Conservation (phyloP, 495 filamentous ascomycete genomes). For the Tricharina praecox region DNA sequence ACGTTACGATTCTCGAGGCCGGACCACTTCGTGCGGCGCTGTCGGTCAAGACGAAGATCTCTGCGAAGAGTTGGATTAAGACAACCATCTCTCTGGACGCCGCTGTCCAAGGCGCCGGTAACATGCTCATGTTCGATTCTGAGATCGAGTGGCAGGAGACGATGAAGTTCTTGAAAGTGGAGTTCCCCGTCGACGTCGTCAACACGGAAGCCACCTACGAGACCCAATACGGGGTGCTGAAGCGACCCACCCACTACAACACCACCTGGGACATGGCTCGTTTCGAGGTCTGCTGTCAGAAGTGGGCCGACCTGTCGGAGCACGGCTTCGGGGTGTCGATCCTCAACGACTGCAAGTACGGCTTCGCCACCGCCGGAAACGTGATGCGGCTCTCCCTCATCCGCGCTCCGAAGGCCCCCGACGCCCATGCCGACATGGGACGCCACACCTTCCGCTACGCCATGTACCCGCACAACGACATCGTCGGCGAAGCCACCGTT, state of each 20-base stretch:
- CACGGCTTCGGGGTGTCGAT: constrained; percentile 82
- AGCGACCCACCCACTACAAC: constrained; percentile 54
- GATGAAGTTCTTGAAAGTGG: constrained; percentile 97
- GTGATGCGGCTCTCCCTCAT: constrained; percentile 83
- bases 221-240: constrained; percentile 78
- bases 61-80: constrained; percentile 69
- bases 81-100: constrained; percentile 69
- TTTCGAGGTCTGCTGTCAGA: constrained; percentile 96
- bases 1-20: constrained; percentile 54
- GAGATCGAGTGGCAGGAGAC: constrained; percentile 86
- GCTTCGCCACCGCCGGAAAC: constrained; percentile 81
- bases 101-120: constrained; percentile 43
- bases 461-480: constrained; percentile 68
- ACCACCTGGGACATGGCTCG: constrained; percentile 92
- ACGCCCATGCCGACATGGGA: constrained; percentile 94
- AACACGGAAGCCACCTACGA: constrained; percentile 82
- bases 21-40: constrained; percentile 61
- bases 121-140: constrained; percentile 58
- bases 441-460: constrained; percentile 77
- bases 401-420: constrained; percentile 85
- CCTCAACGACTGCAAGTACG: constrained; percentile 92
- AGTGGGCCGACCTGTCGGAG: constrained; percentile 92
- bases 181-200: constrained; percentile 84
- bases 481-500: constrained; percentile 53
- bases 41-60: constrained; percentile 66